Evolutionary conservation across 345 rosid genomes (phyloP).

Genomic region (Sisymbrium irio): DNA sequence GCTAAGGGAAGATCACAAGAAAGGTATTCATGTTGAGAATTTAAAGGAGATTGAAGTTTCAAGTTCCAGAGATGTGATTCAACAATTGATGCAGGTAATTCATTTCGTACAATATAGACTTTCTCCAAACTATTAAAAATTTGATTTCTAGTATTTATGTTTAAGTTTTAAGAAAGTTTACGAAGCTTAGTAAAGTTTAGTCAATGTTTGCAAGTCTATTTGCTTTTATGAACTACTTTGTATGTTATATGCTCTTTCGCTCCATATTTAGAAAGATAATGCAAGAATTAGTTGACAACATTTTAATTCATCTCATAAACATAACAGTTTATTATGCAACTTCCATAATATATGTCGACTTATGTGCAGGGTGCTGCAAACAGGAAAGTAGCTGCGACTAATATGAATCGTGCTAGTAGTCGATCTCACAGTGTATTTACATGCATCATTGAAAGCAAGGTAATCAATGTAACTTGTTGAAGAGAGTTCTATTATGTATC

Average conservation of each 20-base stretch:
- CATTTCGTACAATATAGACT: neutral
- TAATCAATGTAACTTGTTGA: conserved; percentile 28
- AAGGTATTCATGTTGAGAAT: conserved; percentile 93
- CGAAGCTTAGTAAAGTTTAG: neutral
- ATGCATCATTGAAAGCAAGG: conserved; percentile 92
- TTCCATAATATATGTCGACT: neutral
- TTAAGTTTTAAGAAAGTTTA: neutral
- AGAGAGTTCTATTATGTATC: conserved; percentile 4
- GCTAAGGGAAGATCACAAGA: conserved; percentile 93
- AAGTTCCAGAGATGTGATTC: conserved; percentile 86
- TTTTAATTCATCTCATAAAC: neutral
- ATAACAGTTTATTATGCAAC: neutral
- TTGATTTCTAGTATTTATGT: neutral
- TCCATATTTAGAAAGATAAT: neutral
- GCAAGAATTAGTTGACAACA: neutral
- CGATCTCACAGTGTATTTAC: conserved; percentile 99
- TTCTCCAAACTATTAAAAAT: neutral
- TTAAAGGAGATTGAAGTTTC: conserved; percentile 89
- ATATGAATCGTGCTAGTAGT: conserved; percentile 97
- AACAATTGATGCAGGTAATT: conserved; percentile 78
- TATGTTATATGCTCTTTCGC: conserved; percentile 1
- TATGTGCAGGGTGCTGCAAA: conserved; percentile 86
- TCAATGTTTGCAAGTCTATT: neutral
- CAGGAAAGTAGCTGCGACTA: conserved; percentile 96
- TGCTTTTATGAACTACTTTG: neutral